Evolutionary conservation across 1,284 basidiomycete genomes (phyloP).

Genomic region (Athelia psychrophila): DNA sequence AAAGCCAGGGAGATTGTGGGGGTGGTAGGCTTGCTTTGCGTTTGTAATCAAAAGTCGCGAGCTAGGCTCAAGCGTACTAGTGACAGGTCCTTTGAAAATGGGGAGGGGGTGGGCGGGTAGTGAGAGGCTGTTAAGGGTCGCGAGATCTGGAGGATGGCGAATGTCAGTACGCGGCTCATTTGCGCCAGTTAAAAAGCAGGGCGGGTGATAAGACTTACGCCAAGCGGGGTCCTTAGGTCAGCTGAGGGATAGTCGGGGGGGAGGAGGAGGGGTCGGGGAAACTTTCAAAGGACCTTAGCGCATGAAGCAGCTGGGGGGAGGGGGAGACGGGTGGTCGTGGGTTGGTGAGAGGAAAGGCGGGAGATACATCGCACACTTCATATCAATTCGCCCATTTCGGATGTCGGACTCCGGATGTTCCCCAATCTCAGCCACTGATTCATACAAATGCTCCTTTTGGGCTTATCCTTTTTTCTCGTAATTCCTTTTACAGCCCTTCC

Average conservation of each 20-base stretch:
- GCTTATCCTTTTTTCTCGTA: too few species aligned
- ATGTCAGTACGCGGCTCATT: constrained; percentile 1
- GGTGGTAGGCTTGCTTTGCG: too few species aligned
- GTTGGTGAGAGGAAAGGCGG: too few species aligned
- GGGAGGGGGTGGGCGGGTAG: constrained; percentile 39
- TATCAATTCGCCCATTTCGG: too few species aligned
- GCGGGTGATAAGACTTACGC: constrained; percentile 9
- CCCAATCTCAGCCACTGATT: too few species aligned
- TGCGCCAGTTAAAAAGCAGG: constrained; percentile 4
- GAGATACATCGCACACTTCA: too few species aligned
- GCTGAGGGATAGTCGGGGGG: constrained; percentile 42
- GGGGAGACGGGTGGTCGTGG: background rate
- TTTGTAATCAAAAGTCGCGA: constrained; percentile 41
- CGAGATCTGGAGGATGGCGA: constrained; percentile 62
- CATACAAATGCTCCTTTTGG: too few species aligned
- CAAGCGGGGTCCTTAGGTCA: background rate
- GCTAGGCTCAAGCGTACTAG: constrained; percentile 68
- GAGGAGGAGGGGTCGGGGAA: constrained; percentile 40
- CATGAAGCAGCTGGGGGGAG: background rate
- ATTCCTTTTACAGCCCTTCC: too few species aligned
- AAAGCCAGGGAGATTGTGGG: constrained; percentile 6
- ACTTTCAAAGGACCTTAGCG: constrained; percentile 36
- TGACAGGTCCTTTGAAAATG: constrained; percentile 28
- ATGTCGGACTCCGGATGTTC: too few species aligned
- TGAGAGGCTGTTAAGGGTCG: constrained; percentile 90